Evolutionary conservation across 805 yeast species (phyloP), one percentile per base, ranked within the genome.

Genomic region (Sugiyamaella qingdaonensis): DNA sequence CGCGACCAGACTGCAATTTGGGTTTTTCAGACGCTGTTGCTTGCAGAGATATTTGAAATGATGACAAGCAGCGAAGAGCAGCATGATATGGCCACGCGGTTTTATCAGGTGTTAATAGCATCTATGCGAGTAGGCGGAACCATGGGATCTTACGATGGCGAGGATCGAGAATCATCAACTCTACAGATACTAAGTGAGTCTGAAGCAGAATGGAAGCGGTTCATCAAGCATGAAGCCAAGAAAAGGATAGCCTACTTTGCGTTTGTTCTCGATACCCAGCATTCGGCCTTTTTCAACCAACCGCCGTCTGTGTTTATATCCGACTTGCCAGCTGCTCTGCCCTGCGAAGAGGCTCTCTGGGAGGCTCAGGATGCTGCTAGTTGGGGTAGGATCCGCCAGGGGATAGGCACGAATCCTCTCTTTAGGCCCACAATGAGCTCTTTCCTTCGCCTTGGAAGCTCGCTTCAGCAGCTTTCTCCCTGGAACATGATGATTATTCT

Each of bases 241-340:
- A 89, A 88, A 64, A 70, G 96, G 52, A 78, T 85, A 1, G 88
- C 95, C 0, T 81, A 83, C 56, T 81, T 87, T 80, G 89, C 95
- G 11, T 89, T 88, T 66, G 86, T 85, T 63, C 75, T 86, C 61
- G 96, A 88, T 67, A 81, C 86, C 1, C 78, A 84, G 2, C 95
- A 89, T 70, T 85, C 89, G 37, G 79, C 85, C 13, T 78, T 86
- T 47, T 88, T 86, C 67, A 86, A 95, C 8, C 95, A 88, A 68
- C 81, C 85, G 54, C 74, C 81, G 58, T 64, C 77, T 32, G 67
- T 82, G 34, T 77, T 79, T 39, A 75, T 81, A 9, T 84, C 82
- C 59, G 88, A 58, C 60, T 71, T 83, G 46, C 83, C 83, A 57
- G 63, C 83, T 60, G 71, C 79, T 2, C 66, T 83, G 68, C 88